Evolutionary conservation across 257 asterid species (phyloP), one percentile per base, ranked within the genome.

Genomic region (Leptodermis oblonga): DNA sequence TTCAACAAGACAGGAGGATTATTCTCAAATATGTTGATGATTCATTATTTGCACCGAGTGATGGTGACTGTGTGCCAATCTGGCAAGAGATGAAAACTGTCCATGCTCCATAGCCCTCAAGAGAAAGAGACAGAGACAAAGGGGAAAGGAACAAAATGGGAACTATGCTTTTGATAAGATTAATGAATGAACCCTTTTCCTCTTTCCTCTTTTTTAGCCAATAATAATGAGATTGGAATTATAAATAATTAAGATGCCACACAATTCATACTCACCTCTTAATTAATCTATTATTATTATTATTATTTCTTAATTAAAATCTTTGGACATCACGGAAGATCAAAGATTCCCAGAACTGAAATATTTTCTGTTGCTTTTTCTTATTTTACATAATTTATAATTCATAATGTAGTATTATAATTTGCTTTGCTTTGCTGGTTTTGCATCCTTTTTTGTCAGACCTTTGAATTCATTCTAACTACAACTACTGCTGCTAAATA

Each of bases 151-250:
- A 22, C 49, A 49, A 11, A 65, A 18, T n/a, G n/a, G 26, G 22
- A 18, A 0, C 6, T 49, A 34, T 3, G 42, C 11, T 37, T 49
- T 71, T 68, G 74, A 66, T 71, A 64, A 67, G 73, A 69, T 71
- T 76, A 76, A 71, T 76, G 70, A 46, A 71, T 72, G 61, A 67
- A 52, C 59, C 59, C 59, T 2, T 52, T 30, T 71, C 28, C 70
- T 49, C 67, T 31, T 51, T 51, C 14, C 61, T 23, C 14, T n/a
- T 1, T 20, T 55, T 51, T 22, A 42, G 62, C 52, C 8, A 23
- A 23, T 43, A 23, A 67, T 36, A 52, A 59, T 36, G 37, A 52
- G 65, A 28, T 7, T 61, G 14, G 59, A 52, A 22, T n/a, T n/a
- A n/a, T n/a, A n/a, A n/a, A n/a, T 20, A 48, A 20, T 31, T 34